A percentile compares a stretch with the other conserved stretches of the same genome.
These are phyloP conservation scores for Gossypium herbaceum DNA, from an alignment of 345 rosid genomes.

Conservation along the genomic window DNA sequence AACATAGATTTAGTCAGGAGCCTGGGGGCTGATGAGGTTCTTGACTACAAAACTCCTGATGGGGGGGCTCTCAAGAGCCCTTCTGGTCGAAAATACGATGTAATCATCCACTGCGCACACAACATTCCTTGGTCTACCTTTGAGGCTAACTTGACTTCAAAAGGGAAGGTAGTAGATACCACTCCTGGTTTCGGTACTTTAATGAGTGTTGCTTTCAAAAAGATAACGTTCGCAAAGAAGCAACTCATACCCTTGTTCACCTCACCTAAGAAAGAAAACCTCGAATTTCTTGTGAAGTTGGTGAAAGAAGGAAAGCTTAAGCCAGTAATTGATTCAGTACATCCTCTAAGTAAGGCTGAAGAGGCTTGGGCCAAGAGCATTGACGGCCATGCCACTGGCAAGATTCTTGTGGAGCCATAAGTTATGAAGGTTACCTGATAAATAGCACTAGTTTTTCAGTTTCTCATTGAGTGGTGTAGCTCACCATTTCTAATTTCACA, in stretches of 20 bases:
- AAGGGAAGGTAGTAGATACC: neutral
- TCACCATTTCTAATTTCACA: too few relatives aligned
- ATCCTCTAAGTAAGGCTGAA: neutral
- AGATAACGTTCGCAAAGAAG: neutral
- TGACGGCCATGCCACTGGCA: neutral
- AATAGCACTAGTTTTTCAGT: too few relatives aligned
- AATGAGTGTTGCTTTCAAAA: neutral
- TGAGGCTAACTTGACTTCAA: neutral
- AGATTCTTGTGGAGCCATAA: neutral
- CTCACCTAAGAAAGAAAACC: neutral
- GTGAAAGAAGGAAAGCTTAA: neutral
- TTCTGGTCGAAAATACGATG: neutral
- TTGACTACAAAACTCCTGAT: neutral
- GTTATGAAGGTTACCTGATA: neutral
- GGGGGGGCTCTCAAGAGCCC: neutral
- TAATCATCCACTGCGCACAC: neutral
- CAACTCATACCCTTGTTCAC: neutral
- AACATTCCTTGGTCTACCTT: conserved; percentile 1
- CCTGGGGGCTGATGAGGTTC: neutral
- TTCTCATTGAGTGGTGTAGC: too few relatives aligned
- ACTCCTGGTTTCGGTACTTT: neutral
- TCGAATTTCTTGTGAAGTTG: neutral
- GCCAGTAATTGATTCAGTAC: neutral
- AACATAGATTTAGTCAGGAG: neutral
- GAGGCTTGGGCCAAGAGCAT: neutral